These are phyloP conservation scores for Nitzschia palea DNA, from an alignment of 108 stramenopile genomes.

Conservation along the genomic window DNA sequence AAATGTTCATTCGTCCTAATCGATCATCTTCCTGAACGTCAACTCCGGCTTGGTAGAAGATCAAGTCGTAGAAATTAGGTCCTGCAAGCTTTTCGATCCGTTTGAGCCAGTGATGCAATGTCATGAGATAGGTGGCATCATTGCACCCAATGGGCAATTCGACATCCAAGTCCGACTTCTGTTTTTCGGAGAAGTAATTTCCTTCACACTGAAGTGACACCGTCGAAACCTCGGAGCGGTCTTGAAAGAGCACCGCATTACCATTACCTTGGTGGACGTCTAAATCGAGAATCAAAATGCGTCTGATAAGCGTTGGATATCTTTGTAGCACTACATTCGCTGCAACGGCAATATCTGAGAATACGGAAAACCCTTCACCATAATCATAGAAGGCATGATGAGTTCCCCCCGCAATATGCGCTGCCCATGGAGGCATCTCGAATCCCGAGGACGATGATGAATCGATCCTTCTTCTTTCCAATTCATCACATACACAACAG, in stretches of 20 bases:
- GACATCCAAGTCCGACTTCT: slow-evolving; percentile 76
- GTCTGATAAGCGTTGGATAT: slow-evolving; percentile 48
- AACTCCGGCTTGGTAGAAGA: slow-evolving; percentile 88
- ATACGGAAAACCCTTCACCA: slow-evolving; percentile 95
- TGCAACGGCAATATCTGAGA: slow-evolving; percentile 90
- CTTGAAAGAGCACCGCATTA: slow-evolving; percentile 81
- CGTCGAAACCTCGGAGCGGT: slow-evolving; percentile 54
- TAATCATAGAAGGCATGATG: slow-evolving; percentile 91
- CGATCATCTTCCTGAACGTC: slow-evolving; percentile 79
- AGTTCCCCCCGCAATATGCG: slow-evolving; percentile 93
- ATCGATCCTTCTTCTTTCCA: background rate
- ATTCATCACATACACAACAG: slow-evolving; percentile 51
- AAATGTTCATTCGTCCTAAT: slow-evolving; percentile 70
- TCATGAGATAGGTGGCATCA: slow-evolving; percentile 76
- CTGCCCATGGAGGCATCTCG: slow-evolving; percentile 42
- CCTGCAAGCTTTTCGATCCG: slow-evolving; percentile 45
- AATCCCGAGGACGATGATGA: background rate
- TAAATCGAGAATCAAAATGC: slow-evolving; percentile 83
- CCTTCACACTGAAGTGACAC: slow-evolving; percentile 81
- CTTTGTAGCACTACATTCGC: slow-evolving; percentile 78
- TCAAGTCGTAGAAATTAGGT: slow-evolving; percentile 54
- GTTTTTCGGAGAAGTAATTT: slow-evolving; percentile 84
- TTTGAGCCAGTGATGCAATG: slow-evolving; percentile 71
- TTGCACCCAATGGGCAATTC: slow-evolving; percentile 71
- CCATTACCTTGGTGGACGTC: slow-evolving; percentile 97